Evolutionary conservation across 2,329 filamentous ascomycete genomes (phyloP), one percentile per base, ranked within the genome.

Genomic region (Colletotrichum sidae): DNA sequence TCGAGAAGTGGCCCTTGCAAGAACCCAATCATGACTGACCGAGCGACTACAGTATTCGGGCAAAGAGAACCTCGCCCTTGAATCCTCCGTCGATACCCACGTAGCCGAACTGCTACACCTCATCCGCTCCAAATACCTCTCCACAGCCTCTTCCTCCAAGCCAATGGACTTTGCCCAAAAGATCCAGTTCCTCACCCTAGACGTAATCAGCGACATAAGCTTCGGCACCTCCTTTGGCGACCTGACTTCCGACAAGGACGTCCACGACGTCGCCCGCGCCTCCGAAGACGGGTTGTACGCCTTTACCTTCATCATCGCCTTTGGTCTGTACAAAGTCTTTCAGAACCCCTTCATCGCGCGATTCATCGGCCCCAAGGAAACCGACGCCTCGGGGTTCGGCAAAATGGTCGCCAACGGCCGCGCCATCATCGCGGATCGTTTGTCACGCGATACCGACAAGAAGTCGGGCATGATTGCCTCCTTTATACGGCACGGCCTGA

Each of bases 201-300:
- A 88, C 67, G 82, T 86, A 10, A 84, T 88, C 63, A 84, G 80
- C 55, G 76, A 79, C 84, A 67, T 87, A 12, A 83, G 82, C 3
- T 82, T 86, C 50, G 84, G 83, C n/a, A 70, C 79, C 34, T 72
- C 79, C 0, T 84, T 85, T 65, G 82, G 83, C 13, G 83, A 80
- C 68, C 60, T 85, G 2, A 76, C 77, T 42, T 72, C 75, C 3
- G 80, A 86, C 61, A 74, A 77, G 2, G 83, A 85, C 64, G 75
- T 80, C 0, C 80, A 83, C 64, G 77, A 77, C 41, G 84, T 83
- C 63, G 79, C 84, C n/a, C 71, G 75, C 54, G 81, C 81, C 6
- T 77, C 80, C 0, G 76, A 81, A 45, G 72, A 78, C 2, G 62
- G 62, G 12, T 37, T 65, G 15, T 63, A 74, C 59, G 76, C 58